Evolutionary conservation across 164 flowering plant species (phyloP), one percentile per base, ranked within the genome.

Genomic region (Protea cynaroides): DNA sequence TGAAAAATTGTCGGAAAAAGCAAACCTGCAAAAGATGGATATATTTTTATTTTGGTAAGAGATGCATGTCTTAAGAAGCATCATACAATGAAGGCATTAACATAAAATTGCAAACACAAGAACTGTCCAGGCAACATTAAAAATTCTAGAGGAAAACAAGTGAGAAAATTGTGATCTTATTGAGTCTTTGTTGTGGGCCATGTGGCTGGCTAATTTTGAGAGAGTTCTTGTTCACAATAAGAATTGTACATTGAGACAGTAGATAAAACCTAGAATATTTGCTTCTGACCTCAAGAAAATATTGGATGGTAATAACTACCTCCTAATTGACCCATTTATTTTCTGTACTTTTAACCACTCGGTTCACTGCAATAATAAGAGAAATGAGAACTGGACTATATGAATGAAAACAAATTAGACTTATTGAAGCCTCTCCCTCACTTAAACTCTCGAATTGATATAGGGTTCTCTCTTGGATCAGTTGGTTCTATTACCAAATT

Each of bases 1-100:
- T 72, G 72, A 83, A 89, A 76, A 94, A 87, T 74, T 94, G 98
- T 23, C 93, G 76, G 34, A 89, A 82, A 81, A 94, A 94, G 79
- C 95, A 87, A 55, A 81, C 93, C 98, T 94, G 79, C 74, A 78
- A 71, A 21, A 53, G 43, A 72, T 56, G 52, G 12, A 29, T 29
- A 29, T 29, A 29, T 29, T 29, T 4, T 29, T 4, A 29, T 29
- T 29, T 29, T 29, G 34, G 79, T 73, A 78, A 71, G 23, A 53
- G 43, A 72, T 56, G 52, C 9, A 65, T 11, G 60, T 7, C 6
- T 47, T 12, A 14, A 47, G 52, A 47, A 47, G 18, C 2, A 47
- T 47, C n/a, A 47, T 47, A 1, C 2, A 47, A 47, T 47, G 18
- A 15, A 47, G 6, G 15, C 2, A 15, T 14, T 18, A 47, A 0